These are phyloP conservation scores for Thelonectria rubi DNA, from an alignment of 2,329 filamentous ascomycete genomes.

Conservation along the genomic window DNA sequence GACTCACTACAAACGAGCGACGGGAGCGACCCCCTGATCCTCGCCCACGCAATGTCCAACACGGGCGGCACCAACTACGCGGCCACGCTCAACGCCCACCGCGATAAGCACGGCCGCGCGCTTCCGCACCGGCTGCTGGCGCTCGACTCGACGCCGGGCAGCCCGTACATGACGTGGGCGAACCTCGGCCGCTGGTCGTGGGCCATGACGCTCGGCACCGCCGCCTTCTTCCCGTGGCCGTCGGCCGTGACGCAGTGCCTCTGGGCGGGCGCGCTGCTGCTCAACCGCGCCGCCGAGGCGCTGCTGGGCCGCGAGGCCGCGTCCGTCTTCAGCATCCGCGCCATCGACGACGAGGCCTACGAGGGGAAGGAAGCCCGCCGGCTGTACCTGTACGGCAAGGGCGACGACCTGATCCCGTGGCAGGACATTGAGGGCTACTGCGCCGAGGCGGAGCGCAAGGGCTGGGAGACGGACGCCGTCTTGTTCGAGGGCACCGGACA, in stretches of 20 bases:
- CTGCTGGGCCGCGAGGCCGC: slow-evolving; percentile 52
- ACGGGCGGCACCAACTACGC: slow-evolving; percentile 65
- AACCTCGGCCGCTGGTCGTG: slow-evolving; percentile 61
- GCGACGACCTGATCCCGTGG: slow-evolving; percentile 64
- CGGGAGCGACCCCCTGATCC: slow-evolving; percentile 46
- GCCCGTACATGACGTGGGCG: slow-evolving; percentile 50
- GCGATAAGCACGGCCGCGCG: slow-evolving; percentile 46
- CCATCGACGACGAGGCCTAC: slow-evolving; percentile 49
- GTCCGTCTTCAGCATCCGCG: slow-evolving; percentile 50
- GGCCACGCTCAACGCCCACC: slow-evolving; percentile 58
- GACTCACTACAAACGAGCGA: slow-evolving; percentile 25
- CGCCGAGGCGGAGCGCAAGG: slow-evolving; percentile 55
- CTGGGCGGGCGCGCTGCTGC: slow-evolving; percentile 55
- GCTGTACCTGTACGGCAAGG: slow-evolving; percentile 67
- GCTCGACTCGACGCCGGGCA: slow-evolving; percentile 64
- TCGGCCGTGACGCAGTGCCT: slow-evolving; percentile 57
- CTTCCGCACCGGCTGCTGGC: slow-evolving; percentile 60
- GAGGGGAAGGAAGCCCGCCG: slow-evolving; percentile 52
- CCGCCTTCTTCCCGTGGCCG: slow-evolving; percentile 59
- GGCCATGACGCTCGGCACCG: slow-evolving; percentile 61
- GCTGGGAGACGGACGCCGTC: slow-evolving; percentile 59
- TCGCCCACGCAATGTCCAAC: slow-evolving; percentile 67
- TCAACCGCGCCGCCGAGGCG: slow-evolving; percentile 48
- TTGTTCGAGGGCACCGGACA: slow-evolving; percentile 67
- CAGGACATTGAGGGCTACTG: slow-evolving; percentile 65